Conservation (phyloP, 1,139 yeast species). For the Taphrina betulina region DNA sequence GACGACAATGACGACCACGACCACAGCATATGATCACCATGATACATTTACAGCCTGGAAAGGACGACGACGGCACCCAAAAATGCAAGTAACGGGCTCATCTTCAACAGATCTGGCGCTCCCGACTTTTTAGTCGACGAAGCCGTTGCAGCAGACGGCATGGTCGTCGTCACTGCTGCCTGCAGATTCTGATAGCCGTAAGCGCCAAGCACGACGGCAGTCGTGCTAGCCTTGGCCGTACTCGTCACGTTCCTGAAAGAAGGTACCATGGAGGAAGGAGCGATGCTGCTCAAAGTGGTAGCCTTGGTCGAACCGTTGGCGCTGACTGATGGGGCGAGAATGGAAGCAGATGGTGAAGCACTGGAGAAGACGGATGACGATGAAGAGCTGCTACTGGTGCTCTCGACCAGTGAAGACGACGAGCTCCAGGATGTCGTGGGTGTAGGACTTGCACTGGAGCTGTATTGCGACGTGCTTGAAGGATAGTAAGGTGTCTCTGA, state of each 20-base stretch:
- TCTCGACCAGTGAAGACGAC: neutral
- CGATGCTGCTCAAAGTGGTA: neutral
- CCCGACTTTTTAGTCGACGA: conserved; percentile 15
- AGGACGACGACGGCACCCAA: conserved; percentile 17
- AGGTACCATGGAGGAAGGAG: neutral
- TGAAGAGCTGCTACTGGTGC: neutral
- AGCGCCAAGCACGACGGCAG: conserved; percentile 22
- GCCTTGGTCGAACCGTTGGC: neutral
- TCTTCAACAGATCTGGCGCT: conserved; percentile 8
- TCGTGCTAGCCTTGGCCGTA: conserved; percentile 3
- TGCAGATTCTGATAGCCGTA: conserved; percentile 24
- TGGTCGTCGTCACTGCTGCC: no score
- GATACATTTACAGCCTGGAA: conserved; percentile 3
- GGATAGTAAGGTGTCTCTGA: no score
- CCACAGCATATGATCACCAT: no score
- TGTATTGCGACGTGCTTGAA: no score
- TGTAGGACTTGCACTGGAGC: neutral
- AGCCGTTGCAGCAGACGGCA: conserved; percentile 3
- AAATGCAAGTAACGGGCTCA: conserved; percentile 9
- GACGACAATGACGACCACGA: no score
- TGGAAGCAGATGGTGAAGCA: neutral
- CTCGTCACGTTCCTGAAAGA: conserved; percentile 11
- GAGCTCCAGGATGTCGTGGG: neutral
- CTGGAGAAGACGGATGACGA: neutral
- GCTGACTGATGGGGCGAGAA: neutral